Base-by-base conservation (phyloP, 2,329 filamentous ascomycete genomes). In the Ophiocordyceps camponoti-rufipedis region DNA sequence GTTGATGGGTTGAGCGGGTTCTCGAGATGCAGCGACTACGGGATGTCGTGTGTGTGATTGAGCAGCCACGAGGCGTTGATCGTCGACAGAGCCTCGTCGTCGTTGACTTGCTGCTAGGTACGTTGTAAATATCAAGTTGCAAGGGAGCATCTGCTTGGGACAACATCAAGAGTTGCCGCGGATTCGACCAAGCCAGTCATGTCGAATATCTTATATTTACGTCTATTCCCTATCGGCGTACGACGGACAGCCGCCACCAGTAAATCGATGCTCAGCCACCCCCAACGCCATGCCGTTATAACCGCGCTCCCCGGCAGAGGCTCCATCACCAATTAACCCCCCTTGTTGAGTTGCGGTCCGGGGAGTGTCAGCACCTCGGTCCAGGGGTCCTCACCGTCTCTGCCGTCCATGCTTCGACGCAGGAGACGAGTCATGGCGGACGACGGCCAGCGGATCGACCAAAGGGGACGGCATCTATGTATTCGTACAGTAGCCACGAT, bases 1-100 rank as follows among this genome's bases (percentile, higher is more conserved):
- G 67, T 67, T 98, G 54, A 98, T 98, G 91, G 91, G 91, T 3
- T 63, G 47, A 56, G 18, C n/a, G 16, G 35, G 35, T 23, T 23
- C 23, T 23, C 23, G 23, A 23, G 23, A 5, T 23, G 29, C 29
- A 31, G 29, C 29, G 29, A 12, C 29, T 31, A 31, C 29, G 29
- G 29, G 2, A 31, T 12, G 12, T 31, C 12, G 29, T 31, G 12
- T 31, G 29, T 12, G 12, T 9, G n/a, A n/a, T n/a, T n/a, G 29
- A 23, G 23, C 23, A 23, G 29, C 29, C 9, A 31, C 12, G 29
- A 31, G 29, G 9, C 29, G 29, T 12, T 12, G 9, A 31, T 31
- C 29, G 29, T 31, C 12, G 29, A 31, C 29, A 5, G 23, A 38
- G 33, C 14, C 14, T n/a, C n/a, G 33, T 14, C 33, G 7, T 38